These are phyloP conservation scores for Alternaria consortialis DNA, from an alignment of 2,329 filamentous ascomycete species.

Conservation along the genomic window DNA sequence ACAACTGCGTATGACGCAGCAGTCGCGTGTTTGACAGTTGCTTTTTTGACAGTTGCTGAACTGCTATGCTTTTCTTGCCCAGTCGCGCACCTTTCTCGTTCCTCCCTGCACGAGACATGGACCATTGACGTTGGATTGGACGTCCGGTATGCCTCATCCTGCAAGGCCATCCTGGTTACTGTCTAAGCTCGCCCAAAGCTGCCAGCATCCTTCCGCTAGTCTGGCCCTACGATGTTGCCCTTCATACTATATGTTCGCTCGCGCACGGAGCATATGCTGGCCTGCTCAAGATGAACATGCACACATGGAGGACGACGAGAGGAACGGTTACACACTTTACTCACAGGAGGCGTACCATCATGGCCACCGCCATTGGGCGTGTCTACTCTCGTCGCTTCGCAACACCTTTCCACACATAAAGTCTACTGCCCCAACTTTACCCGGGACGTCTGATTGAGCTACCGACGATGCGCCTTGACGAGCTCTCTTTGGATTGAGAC, in stretches of 20 bases:
- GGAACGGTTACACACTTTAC: conserved; percentile 3
- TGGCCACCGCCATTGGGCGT: background rate
- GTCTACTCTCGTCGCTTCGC: background rate
- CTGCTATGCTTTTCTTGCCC: background rate
- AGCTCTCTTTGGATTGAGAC: background rate
- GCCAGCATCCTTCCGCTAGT: background rate
- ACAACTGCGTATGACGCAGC: background rate
- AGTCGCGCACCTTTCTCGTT: conserved; percentile 1
- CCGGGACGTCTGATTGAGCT: background rate
- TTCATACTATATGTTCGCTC: background rate
- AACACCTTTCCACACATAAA: conserved; percentile 2
- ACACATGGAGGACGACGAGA: conserved; percentile 1
- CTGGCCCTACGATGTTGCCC: background rate
- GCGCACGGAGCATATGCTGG: conserved; percentile 6
- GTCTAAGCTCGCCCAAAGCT: background rate
- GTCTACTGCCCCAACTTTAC: background rate
- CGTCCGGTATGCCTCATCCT: background rate
- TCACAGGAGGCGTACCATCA: conserved; percentile 4
- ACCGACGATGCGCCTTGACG: background rate
- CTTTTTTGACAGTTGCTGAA: background rate
- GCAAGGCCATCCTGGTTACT: background rate
- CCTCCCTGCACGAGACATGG: background rate
- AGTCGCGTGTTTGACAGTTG: background rate
- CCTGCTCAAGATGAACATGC: background rate
- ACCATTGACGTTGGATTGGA: background rate